These are phyloP conservation scores for Trametes sp. DNA, from an alignment of 1,284 basidiomycete genomes.

Conservation along the genomic window DNA sequence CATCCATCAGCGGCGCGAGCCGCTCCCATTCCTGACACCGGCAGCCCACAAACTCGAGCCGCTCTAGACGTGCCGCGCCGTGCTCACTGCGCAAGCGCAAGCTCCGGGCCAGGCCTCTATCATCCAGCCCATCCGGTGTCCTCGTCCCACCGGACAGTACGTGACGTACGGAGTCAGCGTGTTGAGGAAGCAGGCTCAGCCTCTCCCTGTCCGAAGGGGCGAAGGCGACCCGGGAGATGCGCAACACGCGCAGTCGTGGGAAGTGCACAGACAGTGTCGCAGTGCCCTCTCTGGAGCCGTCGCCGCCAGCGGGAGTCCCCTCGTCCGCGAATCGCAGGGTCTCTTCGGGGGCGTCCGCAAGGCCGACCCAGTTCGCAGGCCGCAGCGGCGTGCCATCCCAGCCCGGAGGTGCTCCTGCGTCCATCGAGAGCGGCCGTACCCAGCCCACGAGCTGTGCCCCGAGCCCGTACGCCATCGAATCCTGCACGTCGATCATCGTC, in stretches of 20 bases:
- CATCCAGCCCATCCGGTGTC: slow-evolving; percentile 3
- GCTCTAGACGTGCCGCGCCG: neutral
- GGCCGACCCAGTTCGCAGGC: neutral
- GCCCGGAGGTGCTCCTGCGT: neutral
- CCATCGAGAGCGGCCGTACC: neutral
- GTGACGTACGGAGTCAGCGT: too few relatives aligned
- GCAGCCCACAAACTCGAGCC: neutral
- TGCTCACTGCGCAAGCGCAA: neutral
- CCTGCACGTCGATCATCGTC: neutral
- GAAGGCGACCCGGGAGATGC: neutral
- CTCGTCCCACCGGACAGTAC: neutral
- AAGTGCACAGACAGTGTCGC: neutral
- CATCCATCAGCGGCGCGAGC: neutral
- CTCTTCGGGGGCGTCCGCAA: neutral
- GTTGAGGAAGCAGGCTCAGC: too few relatives aligned
- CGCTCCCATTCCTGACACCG: slow-evolving; percentile 1
- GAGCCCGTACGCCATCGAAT: neutral
- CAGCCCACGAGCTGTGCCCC: neutral
- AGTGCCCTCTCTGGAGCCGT: too few relatives aligned
- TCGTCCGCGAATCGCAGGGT: neutral
- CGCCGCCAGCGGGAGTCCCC: neutral
- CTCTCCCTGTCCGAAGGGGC: neutral
- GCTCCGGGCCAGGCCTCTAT: neutral
- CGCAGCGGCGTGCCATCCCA: too few relatives aligned
- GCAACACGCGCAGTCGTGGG: neutral